phyloP scores from a whole-genome alignment of 352 stramenopile genomes.

The Phytopythium aichiense region DNA sequence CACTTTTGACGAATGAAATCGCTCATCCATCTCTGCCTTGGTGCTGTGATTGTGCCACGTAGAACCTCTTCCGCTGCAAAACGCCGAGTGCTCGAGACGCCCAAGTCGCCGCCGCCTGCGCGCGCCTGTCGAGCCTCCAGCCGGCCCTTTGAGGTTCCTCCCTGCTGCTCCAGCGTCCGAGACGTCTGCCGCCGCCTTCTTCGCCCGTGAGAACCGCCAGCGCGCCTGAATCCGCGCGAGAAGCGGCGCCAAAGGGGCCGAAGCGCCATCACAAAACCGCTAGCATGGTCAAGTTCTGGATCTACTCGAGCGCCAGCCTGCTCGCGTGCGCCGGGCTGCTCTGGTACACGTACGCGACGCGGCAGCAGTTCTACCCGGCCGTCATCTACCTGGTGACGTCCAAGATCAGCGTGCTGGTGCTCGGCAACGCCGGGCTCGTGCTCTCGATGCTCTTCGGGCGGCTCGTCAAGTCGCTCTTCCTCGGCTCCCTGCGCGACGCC shows the following conservation, averaged over 20 bases:
- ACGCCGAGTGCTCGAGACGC: no score
- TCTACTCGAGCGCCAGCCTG: conserved; percentile 89
- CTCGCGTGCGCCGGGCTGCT: conserved; percentile 79
- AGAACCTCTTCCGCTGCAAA: background rate
- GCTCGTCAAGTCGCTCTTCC: conserved; percentile 86
- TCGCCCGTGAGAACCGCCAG: background rate
- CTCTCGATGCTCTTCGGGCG: conserved; percentile 78
- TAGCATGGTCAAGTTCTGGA: conserved; percentile 69
- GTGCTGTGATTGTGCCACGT: background rate
- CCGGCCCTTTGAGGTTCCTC: background rate
- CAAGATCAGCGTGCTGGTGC: conserved; percentile 94
- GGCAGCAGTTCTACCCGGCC: conserved; percentile 97
- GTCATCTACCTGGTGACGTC: conserved; percentile 96
- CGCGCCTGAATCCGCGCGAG: background rate
- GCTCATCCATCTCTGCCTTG: no score
- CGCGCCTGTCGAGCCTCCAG: background rate
- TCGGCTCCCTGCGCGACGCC: conserved; percentile 71
- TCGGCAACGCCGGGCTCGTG: conserved; percentile 94
- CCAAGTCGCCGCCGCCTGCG: background rate
- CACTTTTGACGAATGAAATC: no score
- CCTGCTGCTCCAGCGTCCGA: background rate
- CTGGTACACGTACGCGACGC: conserved; percentile 92
- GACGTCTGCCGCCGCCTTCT: background rate
- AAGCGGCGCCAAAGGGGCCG: background rate
- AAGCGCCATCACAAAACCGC: background rate